Conservation (phyloP, 2,329 filamentous ascomycete genomes). For the Dendrostoma leiphaemia region DNA sequence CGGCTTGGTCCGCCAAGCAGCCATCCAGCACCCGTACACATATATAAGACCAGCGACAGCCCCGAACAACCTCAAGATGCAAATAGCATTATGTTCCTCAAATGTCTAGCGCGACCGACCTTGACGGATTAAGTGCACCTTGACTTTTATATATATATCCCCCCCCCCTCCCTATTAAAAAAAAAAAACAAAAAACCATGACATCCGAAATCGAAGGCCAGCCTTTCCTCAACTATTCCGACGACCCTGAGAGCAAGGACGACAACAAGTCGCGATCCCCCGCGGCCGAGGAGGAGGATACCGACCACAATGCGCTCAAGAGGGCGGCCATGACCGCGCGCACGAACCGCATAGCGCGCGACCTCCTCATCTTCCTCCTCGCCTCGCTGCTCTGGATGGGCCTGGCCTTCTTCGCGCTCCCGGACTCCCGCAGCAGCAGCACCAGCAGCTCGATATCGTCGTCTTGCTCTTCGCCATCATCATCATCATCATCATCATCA, state of each 20-base stretch:
- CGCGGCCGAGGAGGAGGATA: background rate
- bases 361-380: conserved; percentile 1
- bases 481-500: too few relatives aligned
- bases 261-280: background rate
- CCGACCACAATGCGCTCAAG: too few relatives aligned
- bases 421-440: background rate
- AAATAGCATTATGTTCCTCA: background rate
- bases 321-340: too few relatives aligned
- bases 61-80: too few relatives aligned
- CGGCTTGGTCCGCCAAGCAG: conserved; percentile 2
- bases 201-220: conserved; percentile 3
- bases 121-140: too few relatives aligned
- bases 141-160: background rate
- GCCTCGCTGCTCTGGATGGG: conserved; percentile 7
- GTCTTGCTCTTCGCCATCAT: too few relatives aligned
- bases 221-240: conserved; percentile 5
- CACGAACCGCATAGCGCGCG: background rate
- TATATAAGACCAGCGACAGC: too few relatives aligned
- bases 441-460: too few relatives aligned
- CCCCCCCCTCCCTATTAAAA: background rate
- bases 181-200: too few relatives aligned
- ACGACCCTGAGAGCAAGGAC: background rate
- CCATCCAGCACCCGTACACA: too few relatives aligned
- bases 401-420: conserved; percentile 5
- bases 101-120: too few relatives aligned